Evolutionary conservation across 805 yeast genomes (phyloP).

Genomic region (Candida ficus): DNA sequence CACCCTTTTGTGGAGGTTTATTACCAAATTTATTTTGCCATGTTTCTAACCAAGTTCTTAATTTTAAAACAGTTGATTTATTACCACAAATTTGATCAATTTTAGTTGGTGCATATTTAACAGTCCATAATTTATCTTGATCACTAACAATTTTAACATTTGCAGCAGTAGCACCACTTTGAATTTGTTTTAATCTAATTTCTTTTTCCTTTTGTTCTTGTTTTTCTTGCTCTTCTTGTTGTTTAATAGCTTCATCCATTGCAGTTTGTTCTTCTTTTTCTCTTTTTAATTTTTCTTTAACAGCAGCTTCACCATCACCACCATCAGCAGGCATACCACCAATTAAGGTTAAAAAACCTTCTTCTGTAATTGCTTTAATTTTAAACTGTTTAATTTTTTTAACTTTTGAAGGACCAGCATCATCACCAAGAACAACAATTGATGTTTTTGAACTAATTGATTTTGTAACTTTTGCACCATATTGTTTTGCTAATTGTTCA

Average conservation of each 20-base stretch:
- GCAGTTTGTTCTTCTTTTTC: conserved; percentile 61
- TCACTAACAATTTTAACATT: conserved; percentile 30
- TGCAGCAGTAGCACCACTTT: not conserved
- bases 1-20: conserved; percentile 54
- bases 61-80: conserved; percentile 62
- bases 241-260: conserved; percentile 43
- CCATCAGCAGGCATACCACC: conserved; percentile 86
- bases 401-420: conserved; percentile 96
- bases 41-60: conserved; percentile 67
- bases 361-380: conserved; percentile 81
- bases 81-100: conserved; percentile 86
- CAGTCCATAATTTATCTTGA: conserved; percentile 83
- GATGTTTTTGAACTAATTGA: conserved; percentile 83
- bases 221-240: conserved; percentile 40
- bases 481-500: conserved; percentile 70
- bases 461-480: conserved; percentile 89
- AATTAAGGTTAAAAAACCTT: conserved; percentile 74
- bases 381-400: conserved; percentile 67
- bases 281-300: conserved; percentile 62
- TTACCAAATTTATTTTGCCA: conserved; percentile 66
- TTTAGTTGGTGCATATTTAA: conserved; percentile 80
- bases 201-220: conserved; percentile 25
- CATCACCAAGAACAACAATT: conserved; percentile 86
- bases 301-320: conserved; percentile 78
- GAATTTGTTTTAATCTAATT: conserved; percentile 19